Percentiles rank a stretch among this genome's conserved stretches.
Evolutionary conservation across 108 stramenopile species (phyloP).

Genomic region (Skeletonema menzelii): DNA sequence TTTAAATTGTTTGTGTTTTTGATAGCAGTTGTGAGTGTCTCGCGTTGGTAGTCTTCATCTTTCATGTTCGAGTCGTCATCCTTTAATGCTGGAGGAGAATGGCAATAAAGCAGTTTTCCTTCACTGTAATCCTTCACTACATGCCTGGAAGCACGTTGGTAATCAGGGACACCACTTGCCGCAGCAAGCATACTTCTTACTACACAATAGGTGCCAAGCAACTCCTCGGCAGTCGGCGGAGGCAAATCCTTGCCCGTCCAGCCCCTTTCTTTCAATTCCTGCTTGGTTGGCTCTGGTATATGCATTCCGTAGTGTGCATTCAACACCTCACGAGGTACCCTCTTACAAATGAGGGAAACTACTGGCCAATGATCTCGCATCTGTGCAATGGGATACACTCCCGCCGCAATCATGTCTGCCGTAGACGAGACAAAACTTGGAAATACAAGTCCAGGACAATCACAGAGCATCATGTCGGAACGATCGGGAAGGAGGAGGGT

Average conservation of each 20-base stretch:
- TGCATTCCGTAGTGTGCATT: slow-evolving; percentile 92
- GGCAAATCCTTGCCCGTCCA: slow-evolving; percentile 48
- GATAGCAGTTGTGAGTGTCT: slow-evolving; percentile 69
- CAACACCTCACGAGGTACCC: slow-evolving; percentile 89
- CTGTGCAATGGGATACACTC: slow-evolving; percentile 97
- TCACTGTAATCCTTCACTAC: slow-evolving; percentile 95
- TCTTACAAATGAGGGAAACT: slow-evolving; percentile 80
- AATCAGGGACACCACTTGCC: slow-evolving; percentile 91
- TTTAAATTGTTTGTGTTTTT: slow-evolving; percentile 56
- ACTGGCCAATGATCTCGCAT: slow-evolving; percentile 96
- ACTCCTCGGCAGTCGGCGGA: slow-evolving; percentile 81
- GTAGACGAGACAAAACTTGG: slow-evolving; percentile 96
- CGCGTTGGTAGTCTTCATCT: slow-evolving; percentile 52
- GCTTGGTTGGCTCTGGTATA: slow-evolving; percentile 69
- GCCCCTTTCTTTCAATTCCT: slow-evolving; percentile 58
- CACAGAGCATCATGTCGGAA: slow-evolving; percentile 91
- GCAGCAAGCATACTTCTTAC: slow-evolving; percentile 90
- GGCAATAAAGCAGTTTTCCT: slow-evolving; percentile 93
- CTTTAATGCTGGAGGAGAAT: slow-evolving; percentile 81
- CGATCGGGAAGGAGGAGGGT: slow-evolving; percentile 90
- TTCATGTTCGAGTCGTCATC: slow-evolving; percentile 9
- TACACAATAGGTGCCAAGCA: slow-evolving; percentile 89
- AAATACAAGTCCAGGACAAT: slow-evolving; percentile 99
- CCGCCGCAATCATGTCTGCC: slow-evolving; percentile 95
- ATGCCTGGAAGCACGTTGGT: slow-evolving; percentile 89